phyloP scores from a whole-genome alignment of 106 monocot species.

The Dioscorea zingiberensis region DNA sequence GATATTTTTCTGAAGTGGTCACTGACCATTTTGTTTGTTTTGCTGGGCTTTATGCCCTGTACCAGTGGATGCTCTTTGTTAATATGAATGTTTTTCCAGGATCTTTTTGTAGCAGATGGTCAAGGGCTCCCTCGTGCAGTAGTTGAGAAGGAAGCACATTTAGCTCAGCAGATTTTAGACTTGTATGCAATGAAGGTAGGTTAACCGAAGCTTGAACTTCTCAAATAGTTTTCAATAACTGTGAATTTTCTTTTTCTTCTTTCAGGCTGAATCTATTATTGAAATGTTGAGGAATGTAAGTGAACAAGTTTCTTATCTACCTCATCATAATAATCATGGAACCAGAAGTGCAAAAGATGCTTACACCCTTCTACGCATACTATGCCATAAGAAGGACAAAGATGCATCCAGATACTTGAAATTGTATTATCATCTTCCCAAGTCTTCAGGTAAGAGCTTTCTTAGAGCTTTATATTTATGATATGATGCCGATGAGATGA shows the following conservation, averaged over 20 bases:
- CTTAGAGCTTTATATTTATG: background rate
- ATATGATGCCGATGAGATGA: no score
- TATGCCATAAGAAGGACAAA: constrained; percentile 80
- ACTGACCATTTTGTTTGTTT: no score
- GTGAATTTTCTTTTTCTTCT: constrained; percentile 2
- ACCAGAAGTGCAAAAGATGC: constrained; percentile 41
- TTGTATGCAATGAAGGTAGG: constrained; percentile 66
- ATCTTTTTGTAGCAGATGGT: constrained; percentile 71
- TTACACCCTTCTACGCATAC: constrained; percentile 54
- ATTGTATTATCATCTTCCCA: constrained; percentile 65
- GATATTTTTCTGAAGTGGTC: no score
- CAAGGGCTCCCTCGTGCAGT: constrained; percentile 51
- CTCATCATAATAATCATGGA: constrained; percentile 14
- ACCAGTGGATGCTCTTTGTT: no score
- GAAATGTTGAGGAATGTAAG: constrained; percentile 64
- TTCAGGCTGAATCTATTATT: constrained; percentile 58
- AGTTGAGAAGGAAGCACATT: constrained; percentile 51
- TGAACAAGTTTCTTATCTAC: constrained; percentile 22
- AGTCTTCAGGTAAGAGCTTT: constrained; percentile 56
- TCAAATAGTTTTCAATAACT: background rate
- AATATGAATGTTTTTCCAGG: constrained; percentile 23
- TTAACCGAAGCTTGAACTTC: background rate
- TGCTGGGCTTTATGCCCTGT: no score
- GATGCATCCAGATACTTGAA: constrained; percentile 65
- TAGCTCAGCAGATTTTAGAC: constrained; percentile 54